These are phyloP conservation scores for Hyphopichia pseudoburtonii DNA, from an alignment of 1,139 yeast genomes.

Conservation along the genomic window DNA sequence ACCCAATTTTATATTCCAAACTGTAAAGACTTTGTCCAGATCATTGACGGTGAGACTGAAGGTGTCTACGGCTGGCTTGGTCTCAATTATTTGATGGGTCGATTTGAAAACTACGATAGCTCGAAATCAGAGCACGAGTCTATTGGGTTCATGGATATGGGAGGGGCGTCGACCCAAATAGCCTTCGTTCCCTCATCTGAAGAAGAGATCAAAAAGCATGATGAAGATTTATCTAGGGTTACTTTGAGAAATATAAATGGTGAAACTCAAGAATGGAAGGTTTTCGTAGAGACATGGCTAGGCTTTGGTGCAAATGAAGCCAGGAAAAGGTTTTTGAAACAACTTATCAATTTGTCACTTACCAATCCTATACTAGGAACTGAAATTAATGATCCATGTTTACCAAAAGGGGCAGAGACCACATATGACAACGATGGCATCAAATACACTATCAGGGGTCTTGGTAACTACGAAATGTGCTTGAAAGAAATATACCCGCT, in stretches of 20 bases:
- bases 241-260: constrained; percentile 62
- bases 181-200: constrained; percentile 68
- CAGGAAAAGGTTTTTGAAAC: constrained; percentile 59
- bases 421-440: constrained; percentile 41
- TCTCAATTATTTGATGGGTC: constrained; percentile 63
- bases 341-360: constrained; percentile 34
- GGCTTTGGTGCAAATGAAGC: constrained; percentile 88
- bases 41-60: constrained; percentile 79
- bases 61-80: constrained; percentile 84
- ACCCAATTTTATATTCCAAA: constrained; percentile 50
- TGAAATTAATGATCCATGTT: constrained; percentile 63
- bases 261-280: constrained; percentile 60
- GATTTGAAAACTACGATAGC: constrained; percentile 46
- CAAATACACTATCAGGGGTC: constrained; percentile 54
- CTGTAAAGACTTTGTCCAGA: constrained; percentile 63
- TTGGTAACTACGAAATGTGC: constrained; percentile 71
- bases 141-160: constrained; percentile 87
- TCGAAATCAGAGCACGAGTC: constrained; percentile 43
- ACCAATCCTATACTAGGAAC: constrained; percentile 23
- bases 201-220: constrained; percentile 54
- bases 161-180: constrained; percentile 83
- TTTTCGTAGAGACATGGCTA: constrained; percentile 79
- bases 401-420: constrained; percentile 59
- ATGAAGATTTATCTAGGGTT: constrained; percentile 61
- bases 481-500: constrained; percentile 68